phyloP scores from a whole-genome alignment of 129 eudicot genomes.

The Tagetes patula region DNA sequence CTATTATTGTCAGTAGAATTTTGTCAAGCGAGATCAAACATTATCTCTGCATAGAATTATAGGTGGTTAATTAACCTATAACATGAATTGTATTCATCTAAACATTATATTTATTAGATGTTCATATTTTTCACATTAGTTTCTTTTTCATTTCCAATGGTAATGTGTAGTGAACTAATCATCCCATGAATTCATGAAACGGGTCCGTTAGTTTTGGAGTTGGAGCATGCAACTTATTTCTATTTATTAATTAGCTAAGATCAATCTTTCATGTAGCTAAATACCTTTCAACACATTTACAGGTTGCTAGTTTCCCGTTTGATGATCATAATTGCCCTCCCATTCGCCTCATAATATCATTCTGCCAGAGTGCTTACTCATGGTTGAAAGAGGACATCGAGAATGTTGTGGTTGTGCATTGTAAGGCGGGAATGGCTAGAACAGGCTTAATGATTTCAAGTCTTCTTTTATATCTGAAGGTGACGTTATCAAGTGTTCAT shows the following conservation, averaged over 20 bases:
- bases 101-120: background rate
- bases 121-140: background rate
- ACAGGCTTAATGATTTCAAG: constrained; percentile 97
- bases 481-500: constrained; percentile 20
- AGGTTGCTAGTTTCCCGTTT: constrained; percentile 97
- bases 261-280: constrained; percentile 4
- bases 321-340: constrained; percentile 99
- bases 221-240: constrained; percentile 2
- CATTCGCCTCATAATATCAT: constrained; percentile 76
- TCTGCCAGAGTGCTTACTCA: constrained; percentile 95
- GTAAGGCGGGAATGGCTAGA: constrained; percentile 99
- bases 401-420: constrained; percentile 94
- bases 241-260: constrained; percentile 9
- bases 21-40: background rate
- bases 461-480: constrained; percentile 89
- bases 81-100: constrained; percentile 6
- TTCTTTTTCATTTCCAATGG: background rate
- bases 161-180: constrained; percentile 15
- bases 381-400: constrained; percentile 99
- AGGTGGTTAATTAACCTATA: constrained; percentile 10
- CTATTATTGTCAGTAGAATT: constrained; percentile 8
- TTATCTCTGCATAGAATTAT: constrained; percentile 17
- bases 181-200: background rate
- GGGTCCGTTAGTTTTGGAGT: background rate
- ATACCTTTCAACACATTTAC: constrained; percentile 22